Base-by-base conservation (phyloP, 148 eudicot species). In the Cornus controversa region DNA sequence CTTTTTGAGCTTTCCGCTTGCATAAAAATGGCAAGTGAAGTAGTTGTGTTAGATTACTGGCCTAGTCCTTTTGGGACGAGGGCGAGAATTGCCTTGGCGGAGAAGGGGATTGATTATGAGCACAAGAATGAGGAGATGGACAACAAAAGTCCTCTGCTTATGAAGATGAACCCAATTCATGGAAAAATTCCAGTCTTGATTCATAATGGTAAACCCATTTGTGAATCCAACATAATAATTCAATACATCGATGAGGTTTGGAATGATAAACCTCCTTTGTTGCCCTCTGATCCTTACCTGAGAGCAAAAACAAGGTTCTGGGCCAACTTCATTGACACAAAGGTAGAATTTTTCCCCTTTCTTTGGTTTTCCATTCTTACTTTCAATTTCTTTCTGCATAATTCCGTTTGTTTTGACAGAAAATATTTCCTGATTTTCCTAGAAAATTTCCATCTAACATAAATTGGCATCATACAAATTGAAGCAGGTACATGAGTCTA, bases 211-310 rank as follows among this genome's bases (percentile, higher is more conserved):
- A 87, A 72, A 34, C 90, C 93, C 7, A 31, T 91, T 8, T 88
- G 90, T 11, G 91, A 89, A 77, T 89, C 93, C 2, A 50, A 69
- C 9, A 67, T 83, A 16, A 80, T 82, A 0, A 75, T 91, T 1
- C 80, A 89, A 69, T 91, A 90, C 73, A 86, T 91, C 29, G 95
- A 89, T 36, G 87, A 91, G 68, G 84, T 85, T 14, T 91, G 96
- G 91, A 71, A 75, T 1, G 75, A 81, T 8, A 80, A 67, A 27
- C 5, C 79, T 34, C 79, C 78, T 3, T 73, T 89, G 47, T 58
- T 91, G 74, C 91, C 88, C 2, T 68, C 78, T 25, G 84, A 91
- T 57, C 89, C 91, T 63, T 84, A 83, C 16, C 63, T 70, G 37
- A 74, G 79, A 57, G 85, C 92, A 23, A 81, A 75, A 31, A 90